Conservation (phyloP, 1,284 basidiomycete species). For the Neolentinus lepideus region DNA sequence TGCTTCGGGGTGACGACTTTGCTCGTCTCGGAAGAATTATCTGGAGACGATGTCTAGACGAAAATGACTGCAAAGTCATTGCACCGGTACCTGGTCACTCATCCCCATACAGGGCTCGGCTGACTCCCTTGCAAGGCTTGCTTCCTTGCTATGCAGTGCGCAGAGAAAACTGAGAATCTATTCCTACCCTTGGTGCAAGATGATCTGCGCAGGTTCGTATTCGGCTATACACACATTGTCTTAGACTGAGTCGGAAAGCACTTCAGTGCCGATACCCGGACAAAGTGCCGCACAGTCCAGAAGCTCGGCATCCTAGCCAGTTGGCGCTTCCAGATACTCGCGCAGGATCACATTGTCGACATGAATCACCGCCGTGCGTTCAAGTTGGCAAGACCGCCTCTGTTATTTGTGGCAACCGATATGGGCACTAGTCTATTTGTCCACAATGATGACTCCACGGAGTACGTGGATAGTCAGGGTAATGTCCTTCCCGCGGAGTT, state of each 20-base stretch:
- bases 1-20: conserved; percentile 43
- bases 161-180: conserved; percentile 48
- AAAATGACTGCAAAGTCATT: conserved; percentile 31
- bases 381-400: conserved; percentile 54
- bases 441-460: conserved; percentile 43
- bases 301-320: conserved; percentile 47
- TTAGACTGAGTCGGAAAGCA: neutral
- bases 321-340: conserved; percentile 60
- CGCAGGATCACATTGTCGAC: conserved; percentile 53
- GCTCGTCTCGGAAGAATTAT: conserved; percentile 39
- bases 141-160: conserved; percentile 66
- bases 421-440: conserved; percentile 55
- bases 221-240: no score
- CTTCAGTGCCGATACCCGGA: conserved; percentile 35
- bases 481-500: conserved; percentile 50
- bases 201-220: conserved; percentile 46
- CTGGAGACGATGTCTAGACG: conserved; percentile 48
- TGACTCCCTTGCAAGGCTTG: conserved; percentile 37
- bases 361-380: conserved; percentile 54
- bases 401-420: conserved; percentile 64
- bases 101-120: neutral
- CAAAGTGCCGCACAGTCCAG: conserved; percentile 33
- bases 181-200: conserved; percentile 42
- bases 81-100: conserved; percentile 37
- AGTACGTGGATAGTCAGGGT: conserved; percentile 36